Conservation (phyloP, 352 stramenopile species). For the Globisporangium barbulae region DNA sequence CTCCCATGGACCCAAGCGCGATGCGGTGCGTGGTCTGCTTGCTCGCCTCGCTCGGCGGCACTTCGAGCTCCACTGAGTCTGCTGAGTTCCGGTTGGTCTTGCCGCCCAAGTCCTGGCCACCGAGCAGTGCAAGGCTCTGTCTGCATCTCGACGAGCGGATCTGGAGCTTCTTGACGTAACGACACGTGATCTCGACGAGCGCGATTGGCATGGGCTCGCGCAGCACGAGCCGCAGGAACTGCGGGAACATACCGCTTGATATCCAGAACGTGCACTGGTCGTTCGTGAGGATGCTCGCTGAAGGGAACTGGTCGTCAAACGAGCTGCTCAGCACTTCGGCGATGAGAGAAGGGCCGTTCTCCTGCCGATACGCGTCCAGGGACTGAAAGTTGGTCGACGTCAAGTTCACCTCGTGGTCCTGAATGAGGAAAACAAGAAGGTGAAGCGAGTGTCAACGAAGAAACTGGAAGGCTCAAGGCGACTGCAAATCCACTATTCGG, state of each 20-base stretch:
- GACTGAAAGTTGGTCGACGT: constrained; percentile 39
- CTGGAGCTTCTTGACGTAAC: constrained; percentile 56
- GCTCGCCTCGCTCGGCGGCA: constrained; percentile 32
- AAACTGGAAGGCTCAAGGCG: neutral
- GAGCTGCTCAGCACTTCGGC: constrained; percentile 66
- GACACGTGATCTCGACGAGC: constrained; percentile 67
- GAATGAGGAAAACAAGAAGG: neutral
- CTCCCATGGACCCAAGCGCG: constrained; percentile 18
- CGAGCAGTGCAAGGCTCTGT: constrained; percentile 21
- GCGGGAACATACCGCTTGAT: constrained; percentile 65
- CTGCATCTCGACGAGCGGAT: constrained; percentile 38
- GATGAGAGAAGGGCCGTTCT: constrained; percentile 39
- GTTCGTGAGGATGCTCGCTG: constrained; percentile 49
- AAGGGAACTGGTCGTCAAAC: constrained; percentile 47
- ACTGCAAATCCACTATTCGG: neutral
- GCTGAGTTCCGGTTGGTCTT: neutral
- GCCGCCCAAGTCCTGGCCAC: constrained; percentile 24
- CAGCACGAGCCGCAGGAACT: constrained; percentile 63
- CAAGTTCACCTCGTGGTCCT: constrained; percentile 56
- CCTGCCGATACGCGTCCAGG: constrained; percentile 34
- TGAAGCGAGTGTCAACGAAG: neutral
- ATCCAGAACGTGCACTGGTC: constrained; percentile 65
- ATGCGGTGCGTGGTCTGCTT: constrained; percentile 60
- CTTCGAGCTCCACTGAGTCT: constrained; percentile 25
- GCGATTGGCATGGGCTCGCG: constrained; percentile 52